A percentile compares a stretch with the other conserved stretches of the same genome.
Evolutionary conservation across 1,139 yeast species (phyloP).

Genomic region (Taphrina confusa): DNA sequence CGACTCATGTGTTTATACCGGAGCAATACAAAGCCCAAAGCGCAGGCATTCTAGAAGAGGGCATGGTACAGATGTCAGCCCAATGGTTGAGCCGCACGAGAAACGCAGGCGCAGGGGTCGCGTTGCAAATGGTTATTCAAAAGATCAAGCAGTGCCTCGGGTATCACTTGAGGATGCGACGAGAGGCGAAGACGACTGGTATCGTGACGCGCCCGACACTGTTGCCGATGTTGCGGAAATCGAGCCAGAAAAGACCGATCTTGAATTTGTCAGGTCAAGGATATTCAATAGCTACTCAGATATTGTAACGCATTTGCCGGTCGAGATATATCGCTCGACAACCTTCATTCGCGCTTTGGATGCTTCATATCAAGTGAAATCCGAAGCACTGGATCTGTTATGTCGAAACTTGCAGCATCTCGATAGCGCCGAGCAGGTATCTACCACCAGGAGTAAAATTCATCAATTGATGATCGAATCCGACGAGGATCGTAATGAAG

Average conservation of each 20-base stretch:
- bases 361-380: neutral
- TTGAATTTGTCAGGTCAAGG: neutral
- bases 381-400: neutral
- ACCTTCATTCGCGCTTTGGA: slow-evolving; percentile 15
- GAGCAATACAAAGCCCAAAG: neutral
- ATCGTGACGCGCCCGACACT: slow-evolving; percentile 2
- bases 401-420: slow-evolving; percentile 18
- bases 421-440: neutral
- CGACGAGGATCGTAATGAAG: slow-evolving; percentile 19
- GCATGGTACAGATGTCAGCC: neutral
- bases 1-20: slow-evolving; percentile 3
- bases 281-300: slow-evolving; percentile 8
- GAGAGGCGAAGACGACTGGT: slow-evolving; percentile 18
- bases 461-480: slow-evolving; percentile 7
- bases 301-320: slow-evolving; percentile 23
- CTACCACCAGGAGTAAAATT: neutral
- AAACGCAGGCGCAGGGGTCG: neutral
- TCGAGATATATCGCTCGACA: slow-evolving; percentile 28
- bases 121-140: neutral
- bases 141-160: neutral
- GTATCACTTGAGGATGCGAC: neutral
- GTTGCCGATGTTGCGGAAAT: neutral
- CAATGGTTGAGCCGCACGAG: neutral
- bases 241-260: slow-evolving; percentile 25
- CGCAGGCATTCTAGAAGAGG: neutral